These are phyloP conservation scores for Setaria italica DNA, from an alignment of 202 grass and related monocot genomes.

Conservation along the genomic window DNA sequence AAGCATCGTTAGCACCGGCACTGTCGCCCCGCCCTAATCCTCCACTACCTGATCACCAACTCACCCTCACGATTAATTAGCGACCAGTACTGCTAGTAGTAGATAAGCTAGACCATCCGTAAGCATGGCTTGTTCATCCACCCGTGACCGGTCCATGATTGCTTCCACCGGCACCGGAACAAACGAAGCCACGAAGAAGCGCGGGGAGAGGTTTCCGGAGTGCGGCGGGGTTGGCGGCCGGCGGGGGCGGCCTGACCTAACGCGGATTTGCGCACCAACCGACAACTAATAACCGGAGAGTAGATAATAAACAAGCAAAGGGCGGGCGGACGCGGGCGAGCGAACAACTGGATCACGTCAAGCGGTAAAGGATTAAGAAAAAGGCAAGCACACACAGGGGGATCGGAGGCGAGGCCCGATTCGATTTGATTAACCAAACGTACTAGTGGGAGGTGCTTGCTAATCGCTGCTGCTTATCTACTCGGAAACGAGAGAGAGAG, in stretches of 20 bases:
- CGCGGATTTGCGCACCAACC: constrained; percentile 49
- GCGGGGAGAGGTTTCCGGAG: background rate
- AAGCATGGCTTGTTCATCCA: background rate
- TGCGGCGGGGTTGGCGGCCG: constrained; percentile 22
- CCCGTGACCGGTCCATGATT: constrained; percentile 37
- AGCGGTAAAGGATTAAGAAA: background rate
- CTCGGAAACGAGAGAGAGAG: constrained; percentile 19
- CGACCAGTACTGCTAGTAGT: background rate
- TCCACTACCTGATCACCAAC: background rate
- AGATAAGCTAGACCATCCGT: background rate
- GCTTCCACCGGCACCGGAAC: background rate
- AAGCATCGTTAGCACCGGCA: background rate
- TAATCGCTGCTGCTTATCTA: constrained; percentile 56
- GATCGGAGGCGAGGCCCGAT: background rate
- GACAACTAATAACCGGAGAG: constrained; percentile 36
- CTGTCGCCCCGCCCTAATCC: background rate
- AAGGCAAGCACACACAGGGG: background rate
- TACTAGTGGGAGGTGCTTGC: background rate
- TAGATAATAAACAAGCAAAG: constrained; percentile 20
- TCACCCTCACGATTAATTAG: background rate
- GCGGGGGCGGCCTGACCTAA: constrained; percentile 30
- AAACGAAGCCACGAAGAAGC: background rate
- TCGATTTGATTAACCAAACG: constrained; percentile 31
- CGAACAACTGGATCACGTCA: constrained; percentile 38
- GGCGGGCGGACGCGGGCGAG: background rate